A percentile compares a stretch with the other conserved stretches of the same genome.
Evolutionary conservation across 805 yeast species (phyloP).

Genomic region (Candida vartiovaarae): DNA sequence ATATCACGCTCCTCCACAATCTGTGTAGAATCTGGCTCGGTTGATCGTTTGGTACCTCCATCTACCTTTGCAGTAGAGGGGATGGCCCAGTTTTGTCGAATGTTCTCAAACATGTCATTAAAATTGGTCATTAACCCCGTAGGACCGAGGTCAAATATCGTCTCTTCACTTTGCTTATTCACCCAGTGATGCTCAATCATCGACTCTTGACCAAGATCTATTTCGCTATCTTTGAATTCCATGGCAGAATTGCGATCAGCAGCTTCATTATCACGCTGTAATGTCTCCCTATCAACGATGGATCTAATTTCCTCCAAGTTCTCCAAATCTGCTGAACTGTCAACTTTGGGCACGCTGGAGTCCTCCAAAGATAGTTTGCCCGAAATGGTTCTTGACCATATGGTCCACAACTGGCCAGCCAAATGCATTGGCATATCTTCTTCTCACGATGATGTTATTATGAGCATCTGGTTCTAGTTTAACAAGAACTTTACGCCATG

Average conservation of each 20-base stretch:
- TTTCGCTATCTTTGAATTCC: not conserved
- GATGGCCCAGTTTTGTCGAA: conserved; percentile 26
- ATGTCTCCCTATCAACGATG: conserved; percentile 9
- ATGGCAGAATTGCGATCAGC: too few species aligned
- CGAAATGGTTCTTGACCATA: conserved; percentile 55
- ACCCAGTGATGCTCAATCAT: conserved; percentile 40
- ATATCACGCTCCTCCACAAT: not conserved
- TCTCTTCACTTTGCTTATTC: conserved; percentile 27
- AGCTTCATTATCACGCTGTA: conserved; percentile 5
- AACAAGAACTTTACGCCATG: conserved; percentile 68
- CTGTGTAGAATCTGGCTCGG: not conserved
- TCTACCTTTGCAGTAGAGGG: conserved; percentile 1
- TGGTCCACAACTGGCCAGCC: conserved; percentile 83
- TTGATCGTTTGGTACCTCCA: not conserved
- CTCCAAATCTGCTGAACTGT: conserved; percentile 8
- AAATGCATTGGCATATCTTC: conserved; percentile 70
- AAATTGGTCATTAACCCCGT: conserved; percentile 64
- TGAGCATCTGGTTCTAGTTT: conserved; percentile 69
- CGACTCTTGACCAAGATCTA: conserved; percentile 12
- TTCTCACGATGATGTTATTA: conserved; percentile 64
- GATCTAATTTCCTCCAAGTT: conserved; percentile 5
- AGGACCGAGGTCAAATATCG: conserved; percentile 52
- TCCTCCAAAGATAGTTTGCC: not conserved
- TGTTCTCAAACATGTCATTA: conserved; percentile 47
- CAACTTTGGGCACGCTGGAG: not conserved